Evolutionary conservation across 2,329 filamentous ascomycete species (phyloP).

Genomic region (Colletotrichum salicis): DNA sequence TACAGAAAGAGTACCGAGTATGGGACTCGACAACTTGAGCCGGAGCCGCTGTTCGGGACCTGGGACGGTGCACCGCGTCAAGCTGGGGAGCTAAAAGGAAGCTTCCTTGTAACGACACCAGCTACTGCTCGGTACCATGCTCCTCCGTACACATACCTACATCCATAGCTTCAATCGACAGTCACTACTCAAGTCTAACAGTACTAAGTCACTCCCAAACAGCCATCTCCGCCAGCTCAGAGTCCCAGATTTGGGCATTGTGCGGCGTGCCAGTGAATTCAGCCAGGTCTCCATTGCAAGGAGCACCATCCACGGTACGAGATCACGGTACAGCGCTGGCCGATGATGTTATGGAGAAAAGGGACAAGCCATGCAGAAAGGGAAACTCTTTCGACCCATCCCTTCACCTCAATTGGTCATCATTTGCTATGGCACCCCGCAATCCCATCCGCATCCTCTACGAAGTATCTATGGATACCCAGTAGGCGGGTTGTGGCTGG

Average conservation of each 20-base stretch:
- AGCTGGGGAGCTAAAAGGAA: neutral
- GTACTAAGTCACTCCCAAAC: neutral
- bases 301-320: constrained; percentile 22
- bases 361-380: constrained; percentile 31
- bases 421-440: constrained; percentile 19
- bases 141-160: too few species aligned
- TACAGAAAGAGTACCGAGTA: too few species aligned
- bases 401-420: constrained; percentile 17
- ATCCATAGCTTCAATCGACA: neutral
- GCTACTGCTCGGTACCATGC: neutral
- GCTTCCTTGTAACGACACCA: constrained; percentile 8
- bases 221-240: neutral
- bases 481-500: neutral
- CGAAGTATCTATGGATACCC: too few species aligned
- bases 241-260: neutral
- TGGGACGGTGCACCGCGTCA: constrained; percentile 20
- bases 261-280: neutral
- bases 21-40: constrained; percentile 22
- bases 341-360: constrained; percentile 33
- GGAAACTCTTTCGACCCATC: constrained; percentile 14
- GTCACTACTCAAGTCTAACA: neutral
- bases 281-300: neutral
- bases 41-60: constrained; percentile 24
- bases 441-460: constrained; percentile 18
- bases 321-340: constrained; percentile 24